phyloP scores from a whole-genome alignment of 2,329 filamentous ascomycete genomes.

The Pestalotiopsis sp. region DNA sequence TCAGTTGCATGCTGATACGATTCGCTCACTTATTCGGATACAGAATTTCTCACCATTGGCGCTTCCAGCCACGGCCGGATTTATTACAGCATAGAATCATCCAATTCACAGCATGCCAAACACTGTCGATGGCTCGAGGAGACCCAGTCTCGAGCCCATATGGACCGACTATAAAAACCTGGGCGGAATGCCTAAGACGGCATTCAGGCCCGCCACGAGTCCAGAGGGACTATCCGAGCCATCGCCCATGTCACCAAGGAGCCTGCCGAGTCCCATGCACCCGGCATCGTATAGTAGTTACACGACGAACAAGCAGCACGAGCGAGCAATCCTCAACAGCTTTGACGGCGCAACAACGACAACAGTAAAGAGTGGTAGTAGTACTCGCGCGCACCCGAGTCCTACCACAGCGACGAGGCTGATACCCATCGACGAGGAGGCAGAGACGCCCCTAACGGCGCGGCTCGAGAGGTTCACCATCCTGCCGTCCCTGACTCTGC shows the following conservation, averaged over 20 bases:
- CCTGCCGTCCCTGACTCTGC: constrained; percentile 21
- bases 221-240: constrained; percentile 26
- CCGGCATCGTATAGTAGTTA: constrained; percentile 32
- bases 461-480: constrained; percentile 29
- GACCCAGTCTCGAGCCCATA: constrained; percentile 37
- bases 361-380: constrained; percentile 17
- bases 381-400: constrained; percentile 12
- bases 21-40: background rate
- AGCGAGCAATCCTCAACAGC: constrained; percentile 36
- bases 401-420: constrained; percentile 23
- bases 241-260: constrained; percentile 32
- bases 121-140: constrained; percentile 17
- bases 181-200: constrained; percentile 23
- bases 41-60: background rate
- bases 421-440: constrained; percentile 30
- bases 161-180: constrained; percentile 34
- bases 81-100: background rate
- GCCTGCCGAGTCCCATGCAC: constrained; percentile 37
- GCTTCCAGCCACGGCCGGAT: background rate
- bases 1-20: background rate
- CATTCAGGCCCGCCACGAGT: constrained; percentile 26
- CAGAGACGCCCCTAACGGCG: constrained; percentile 25
- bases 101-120: background rate
- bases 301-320: constrained; percentile 38
- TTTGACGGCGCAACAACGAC: constrained; percentile 23